phyloP scores from a whole-genome alignment of 768 basidiomycete genomes.

The Nevesoporus exiguus region DNA sequence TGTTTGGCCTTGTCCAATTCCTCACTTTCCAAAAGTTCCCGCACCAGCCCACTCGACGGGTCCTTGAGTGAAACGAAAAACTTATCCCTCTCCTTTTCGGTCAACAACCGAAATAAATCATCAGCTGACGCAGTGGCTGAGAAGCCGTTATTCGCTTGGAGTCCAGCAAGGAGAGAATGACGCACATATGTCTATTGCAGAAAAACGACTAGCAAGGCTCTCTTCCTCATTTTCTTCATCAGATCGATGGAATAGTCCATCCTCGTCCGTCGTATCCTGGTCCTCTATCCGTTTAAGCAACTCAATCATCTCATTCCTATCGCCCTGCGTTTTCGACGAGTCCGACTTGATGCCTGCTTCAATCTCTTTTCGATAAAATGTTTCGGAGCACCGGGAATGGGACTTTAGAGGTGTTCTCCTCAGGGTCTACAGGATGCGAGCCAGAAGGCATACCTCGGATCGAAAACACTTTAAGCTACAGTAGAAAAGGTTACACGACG shows the following conservation, averaged over 20 bases:
- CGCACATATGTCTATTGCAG: conserved; percentile 61
- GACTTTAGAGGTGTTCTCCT: conserved; percentile 27
- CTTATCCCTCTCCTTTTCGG: conserved; percentile 52
- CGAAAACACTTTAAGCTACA: conserved; percentile 81
- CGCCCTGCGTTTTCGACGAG: conserved; percentile 52
- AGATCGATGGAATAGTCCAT: conserved; percentile 27
- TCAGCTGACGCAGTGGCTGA: conserved; percentile 56
- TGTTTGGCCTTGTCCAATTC: conserved; percentile 48
- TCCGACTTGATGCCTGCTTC: conserved; percentile 56
- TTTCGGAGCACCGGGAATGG: conserved; percentile 76
- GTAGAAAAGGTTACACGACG: conserved; percentile 75
- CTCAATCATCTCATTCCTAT: conserved; percentile 64
- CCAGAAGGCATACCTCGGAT: conserved; percentile 49
- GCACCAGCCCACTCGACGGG: conserved; percentile 58
- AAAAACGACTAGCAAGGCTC: conserved; percentile 50
- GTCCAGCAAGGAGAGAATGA: not conserved
- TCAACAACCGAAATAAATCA: conserved; percentile 59
- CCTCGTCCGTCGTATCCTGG: conserved; percentile 41
- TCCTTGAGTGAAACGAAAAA: conserved; percentile 60
- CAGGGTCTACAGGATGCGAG: not conserved
- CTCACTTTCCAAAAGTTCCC: conserved; percentile 55
- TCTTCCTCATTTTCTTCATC: conserved; percentile 40
- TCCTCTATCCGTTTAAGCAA: conserved; percentile 73
- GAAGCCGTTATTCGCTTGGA: not conserved
- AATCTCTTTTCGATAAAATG: conserved; percentile 75